Percentiles rank a stretch among this genome's conserved stretches.
These are phyloP conservation scores for Pseudocercospora fijiensis DNA, from an alignment of 2,329 filamentous ascomycete genomes.

Conservation along the genomic window DNA sequence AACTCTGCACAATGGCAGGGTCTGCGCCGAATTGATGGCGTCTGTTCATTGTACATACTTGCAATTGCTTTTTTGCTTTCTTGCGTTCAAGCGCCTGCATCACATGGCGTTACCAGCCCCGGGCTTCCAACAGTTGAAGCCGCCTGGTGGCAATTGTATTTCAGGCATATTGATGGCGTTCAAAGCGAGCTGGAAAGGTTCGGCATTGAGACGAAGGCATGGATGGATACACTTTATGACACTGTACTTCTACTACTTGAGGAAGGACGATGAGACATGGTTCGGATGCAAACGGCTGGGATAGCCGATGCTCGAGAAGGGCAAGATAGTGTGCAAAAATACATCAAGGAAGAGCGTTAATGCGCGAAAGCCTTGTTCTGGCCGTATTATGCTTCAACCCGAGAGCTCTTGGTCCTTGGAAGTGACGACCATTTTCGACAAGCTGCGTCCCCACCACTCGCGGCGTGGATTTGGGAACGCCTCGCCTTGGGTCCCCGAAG, in stretches of 20 bases:
- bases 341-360: neutral
- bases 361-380: slow-evolving; percentile 1
- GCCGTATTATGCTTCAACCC: neutral
- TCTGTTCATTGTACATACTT: slow-evolving; percentile 14
- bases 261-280: slow-evolving; percentile 8
- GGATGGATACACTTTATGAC: slow-evolving; percentile 5
- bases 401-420: neutral
- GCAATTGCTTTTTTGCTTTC: slow-evolving; percentile 10
- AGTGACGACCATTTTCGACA: neutral
- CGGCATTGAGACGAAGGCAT: slow-evolving; percentile 2
- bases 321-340: slow-evolving; percentile 4
- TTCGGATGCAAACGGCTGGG: neutral
- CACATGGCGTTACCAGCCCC: slow-evolving; percentile 14
- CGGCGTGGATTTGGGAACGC: neutral
- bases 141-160: slow-evolving; percentile 8
- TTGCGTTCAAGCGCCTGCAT: slow-evolving; percentile 25
- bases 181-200: neutral
- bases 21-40: neutral
- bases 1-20: neutral
- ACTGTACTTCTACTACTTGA: neutral
- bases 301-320: slow-evolving; percentile 7
- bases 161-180: slow-evolving; percentile 12
- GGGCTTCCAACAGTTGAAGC: slow-evolving; percentile 26
- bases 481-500: neutral
- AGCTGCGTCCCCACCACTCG: neutral